Conservation (phyloP, 1,284 basidiomycete genomes). For the Marasmius sp. region DNA sequence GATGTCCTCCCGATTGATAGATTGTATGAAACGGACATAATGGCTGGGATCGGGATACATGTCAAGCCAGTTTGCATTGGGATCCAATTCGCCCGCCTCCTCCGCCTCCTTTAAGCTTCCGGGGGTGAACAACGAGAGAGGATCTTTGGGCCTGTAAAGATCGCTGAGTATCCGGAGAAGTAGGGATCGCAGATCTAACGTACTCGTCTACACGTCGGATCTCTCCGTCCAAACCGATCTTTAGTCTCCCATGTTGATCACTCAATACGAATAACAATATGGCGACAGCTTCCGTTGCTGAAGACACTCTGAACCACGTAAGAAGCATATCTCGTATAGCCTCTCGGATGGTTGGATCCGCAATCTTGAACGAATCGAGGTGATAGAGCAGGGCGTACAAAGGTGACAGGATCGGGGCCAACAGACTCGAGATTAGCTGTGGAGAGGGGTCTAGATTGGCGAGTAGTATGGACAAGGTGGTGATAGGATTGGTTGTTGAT, state of each 20-base stretch:
- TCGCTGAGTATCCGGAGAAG: background rate
- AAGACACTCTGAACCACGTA: slow-evolving; percentile 74
- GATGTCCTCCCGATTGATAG: slow-evolving; percentile 66
- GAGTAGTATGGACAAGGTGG: slow-evolving; percentile 54
- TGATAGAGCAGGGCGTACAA: slow-evolving; percentile 66
- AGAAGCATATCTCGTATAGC: slow-evolving; percentile 57
- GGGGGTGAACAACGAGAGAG: slow-evolving; percentile 50
- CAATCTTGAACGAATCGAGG: slow-evolving; percentile 51
- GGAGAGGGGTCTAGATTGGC: slow-evolving; percentile 81
- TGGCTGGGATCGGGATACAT: slow-evolving; percentile 72
- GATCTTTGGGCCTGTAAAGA: slow-evolving; percentile 19
- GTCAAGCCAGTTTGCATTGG: slow-evolving; percentile 60
- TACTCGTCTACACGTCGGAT: slow-evolving; percentile 44
- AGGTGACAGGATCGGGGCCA: slow-evolving; percentile 68
- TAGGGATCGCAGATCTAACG: slow-evolving; percentile 14
- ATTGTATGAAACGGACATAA: slow-evolving; percentile 65
- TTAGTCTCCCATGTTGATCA: slow-evolving; percentile 57
- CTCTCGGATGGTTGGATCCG: slow-evolving; percentile 63
- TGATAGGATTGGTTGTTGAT: slow-evolving; percentile 32
- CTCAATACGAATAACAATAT: slow-evolving; percentile 62
- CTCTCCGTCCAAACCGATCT: slow-evolving; percentile 50
- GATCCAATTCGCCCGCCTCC: slow-evolving; percentile 42
- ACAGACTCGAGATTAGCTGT: slow-evolving; percentile 55
- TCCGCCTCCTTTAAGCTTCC: slow-evolving; percentile 42
- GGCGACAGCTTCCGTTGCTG: slow-evolving; percentile 49